Evolutionary conservation across 1,284 basidiomycete species (phyloP), one percentile per base, ranked within the genome.

Genomic region (Cryptococcus floricola): DNA sequence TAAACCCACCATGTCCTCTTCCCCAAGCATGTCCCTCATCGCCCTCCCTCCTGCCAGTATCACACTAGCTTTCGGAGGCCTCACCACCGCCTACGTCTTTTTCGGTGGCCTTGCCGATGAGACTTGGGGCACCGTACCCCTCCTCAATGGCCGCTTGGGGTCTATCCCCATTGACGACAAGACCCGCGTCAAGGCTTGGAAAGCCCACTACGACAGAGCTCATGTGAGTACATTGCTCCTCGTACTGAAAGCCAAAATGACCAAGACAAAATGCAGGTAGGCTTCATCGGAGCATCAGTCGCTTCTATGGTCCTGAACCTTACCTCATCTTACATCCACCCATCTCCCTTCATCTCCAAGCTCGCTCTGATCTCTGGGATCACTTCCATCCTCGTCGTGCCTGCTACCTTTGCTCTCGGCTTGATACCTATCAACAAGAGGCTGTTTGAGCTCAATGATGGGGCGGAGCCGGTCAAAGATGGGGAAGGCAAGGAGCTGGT

Each of bases 71-170:
- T 48, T 63, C 18, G 58, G 58, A 12, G 53, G 55, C 10, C 41
- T 60, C 7, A 52, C 58, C 10, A 64, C 67, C 2, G 53, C 62
- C 28, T 65, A 65, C 51, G 58, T 62, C 44, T 57, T 68, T 54
- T 68, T 65, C 60, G 23, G 52, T 41, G 59, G 61, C 44, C 19
- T 67, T 37, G 59, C 56, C 28, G 56, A 58, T 19, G 37, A n/a
- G 7, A 59, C 63, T 45, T 43, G 60, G 38, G 68, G 68, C 39
- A n/a, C 60, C 39, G 55, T 67, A 31, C 60, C 67, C 1, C 56
- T 66, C 12, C 44, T 70, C 38, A 60, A 55, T 38, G 63, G 61
- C 18, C 44, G 51, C 14, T 23, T 65, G 0, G 50, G 50, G 9
- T 18, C 42, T 10, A 16, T 50, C 14, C 25, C 45, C 37, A 23